phyloP scores from a whole-genome alignment of 768 basidiomycete species.

The Boletus subparvulus region DNA sequence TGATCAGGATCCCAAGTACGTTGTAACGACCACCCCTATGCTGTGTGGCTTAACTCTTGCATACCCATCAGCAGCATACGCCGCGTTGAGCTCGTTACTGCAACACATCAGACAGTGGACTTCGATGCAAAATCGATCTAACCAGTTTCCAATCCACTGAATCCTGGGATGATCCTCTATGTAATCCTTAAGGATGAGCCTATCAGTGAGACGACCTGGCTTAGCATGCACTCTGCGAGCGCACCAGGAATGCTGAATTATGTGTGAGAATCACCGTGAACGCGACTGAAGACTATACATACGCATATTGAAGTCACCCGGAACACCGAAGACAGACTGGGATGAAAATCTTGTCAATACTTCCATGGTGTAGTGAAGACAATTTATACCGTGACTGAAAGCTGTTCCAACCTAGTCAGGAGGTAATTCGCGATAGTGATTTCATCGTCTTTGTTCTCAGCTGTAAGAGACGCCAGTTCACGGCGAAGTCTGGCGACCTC shows the following conservation, averaged over 20 bases:
- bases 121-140: background rate
- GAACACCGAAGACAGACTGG: conserved; percentile 80
- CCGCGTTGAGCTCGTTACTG: conserved; percentile 82
- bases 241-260: conserved; percentile 29
- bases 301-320: conserved; percentile 85
- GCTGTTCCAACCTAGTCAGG: conserved; percentile 59
- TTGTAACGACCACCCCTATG: conserved; percentile 76
- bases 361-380: background rate
- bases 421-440: conserved; percentile 61
- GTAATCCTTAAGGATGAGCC: conserved; percentile 52
- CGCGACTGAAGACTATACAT: conserved; percentile 7
- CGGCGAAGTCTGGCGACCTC: conserved; percentile 48
- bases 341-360: background rate
- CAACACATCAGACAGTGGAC: background rate
- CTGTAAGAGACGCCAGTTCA: conserved; percentile 44
- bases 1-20: conserved; percentile 40
- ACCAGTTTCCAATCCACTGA: conserved; percentile 89
- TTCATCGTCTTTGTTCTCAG: conserved; percentile 32
- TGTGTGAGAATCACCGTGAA: background rate
- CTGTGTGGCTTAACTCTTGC: conserved; percentile 78
- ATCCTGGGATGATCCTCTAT: conserved; percentile 78
- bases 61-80: conserved; percentile 93
- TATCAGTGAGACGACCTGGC: background rate
- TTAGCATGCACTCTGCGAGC: background rate
- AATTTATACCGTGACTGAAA: conserved; percentile 56